These are phyloP conservation scores for Thelonectria discophora DNA, from an alignment of 2,329 filamentous ascomycete genomes.

Conservation along the genomic window DNA sequence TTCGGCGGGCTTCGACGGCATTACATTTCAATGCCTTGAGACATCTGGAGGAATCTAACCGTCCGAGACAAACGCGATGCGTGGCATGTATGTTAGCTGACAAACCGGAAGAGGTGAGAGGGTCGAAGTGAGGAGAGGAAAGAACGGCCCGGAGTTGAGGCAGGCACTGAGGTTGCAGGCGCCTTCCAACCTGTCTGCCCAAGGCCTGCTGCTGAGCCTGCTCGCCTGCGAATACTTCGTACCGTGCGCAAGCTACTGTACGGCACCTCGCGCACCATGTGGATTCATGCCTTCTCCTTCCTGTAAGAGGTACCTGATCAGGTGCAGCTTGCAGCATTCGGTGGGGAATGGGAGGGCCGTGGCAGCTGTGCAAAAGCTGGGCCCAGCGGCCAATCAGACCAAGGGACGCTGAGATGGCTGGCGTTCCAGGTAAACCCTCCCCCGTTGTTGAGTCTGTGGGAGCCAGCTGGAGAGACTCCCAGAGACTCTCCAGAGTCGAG, in stretches of 20 bases:
- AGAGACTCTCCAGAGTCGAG: not conserved
- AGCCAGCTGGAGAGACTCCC: too few relatives aligned
- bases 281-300: not conserved
- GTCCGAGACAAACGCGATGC: not conserved
- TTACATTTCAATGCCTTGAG: slow-evolving; percentile 8
- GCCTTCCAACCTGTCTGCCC: too few relatives aligned
- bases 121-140: not conserved
- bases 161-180: too few relatives aligned
- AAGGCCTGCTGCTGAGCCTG: too few relatives aligned
- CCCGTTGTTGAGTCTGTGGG: not conserved
- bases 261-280: not conserved
- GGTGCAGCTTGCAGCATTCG: slow-evolving; percentile 13
- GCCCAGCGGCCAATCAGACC: slow-evolving; percentile 12
- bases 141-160: not conserved
- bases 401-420: slow-evolving; percentile 5
- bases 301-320: slow-evolving; percentile 12
- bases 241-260: not conserved
- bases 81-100: not conserved
- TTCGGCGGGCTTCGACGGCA: slow-evolving; percentile 23
- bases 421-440: not conserved
- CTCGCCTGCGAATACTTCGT: not conserved
- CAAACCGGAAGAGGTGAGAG: slow-evolving; percentile 4
- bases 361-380: slow-evolving; percentile 8
- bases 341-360: slow-evolving; percentile 6
- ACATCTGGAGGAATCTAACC: not conserved